A percentile compares a stretch with the other conserved stretches of the same genome.
Evolutionary conservation across 208 protist species (phyloP).

Genomic region (Trypanosoma mega): DNA sequence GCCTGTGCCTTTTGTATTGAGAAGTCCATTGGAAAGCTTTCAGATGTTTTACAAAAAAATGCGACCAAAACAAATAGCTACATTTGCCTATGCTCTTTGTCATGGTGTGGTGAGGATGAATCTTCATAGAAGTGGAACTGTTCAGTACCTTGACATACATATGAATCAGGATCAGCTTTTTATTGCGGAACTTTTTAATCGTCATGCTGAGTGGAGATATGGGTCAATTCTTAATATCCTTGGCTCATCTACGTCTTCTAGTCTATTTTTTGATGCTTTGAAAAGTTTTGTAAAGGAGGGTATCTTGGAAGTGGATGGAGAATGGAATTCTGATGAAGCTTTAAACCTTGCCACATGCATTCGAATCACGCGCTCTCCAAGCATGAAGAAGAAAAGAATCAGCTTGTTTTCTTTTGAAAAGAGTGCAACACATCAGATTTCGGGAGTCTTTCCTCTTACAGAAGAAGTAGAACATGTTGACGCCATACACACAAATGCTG

Average conservation of each 20-base stretch:
- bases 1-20: constrained; percentile 13
- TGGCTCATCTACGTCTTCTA: constrained; percentile 18
- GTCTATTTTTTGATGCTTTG: background rate
- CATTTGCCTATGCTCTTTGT: constrained; percentile 18
- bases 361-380: background rate
- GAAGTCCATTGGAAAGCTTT: constrained; percentile 10
- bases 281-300: background rate
- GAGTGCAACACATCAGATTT: constrained; percentile 8
- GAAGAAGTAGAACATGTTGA: constrained; percentile 19
- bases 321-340: background rate
- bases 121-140: constrained; percentile 1
- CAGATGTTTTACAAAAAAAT: constrained; percentile 18
- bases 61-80: constrained; percentile 19
- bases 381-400: background rate
- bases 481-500: constrained; percentile 11
- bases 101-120: constrained; percentile 21
- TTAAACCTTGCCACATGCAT: background rate
- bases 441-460: background rate
- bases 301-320: background rate
- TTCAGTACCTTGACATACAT: constrained; percentile 20
- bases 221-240: constrained; percentile 35
- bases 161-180: constrained; percentile 19
- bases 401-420: constrained; percentile 14
- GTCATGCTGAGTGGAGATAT: constrained; percentile 23
- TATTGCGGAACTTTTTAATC: constrained; percentile 44